These are phyloP conservation scores for Lasiodiplodia theobromae DNA, from an alignment of 2,329 filamentous ascomycete genomes.

Conservation along the genomic window DNA sequence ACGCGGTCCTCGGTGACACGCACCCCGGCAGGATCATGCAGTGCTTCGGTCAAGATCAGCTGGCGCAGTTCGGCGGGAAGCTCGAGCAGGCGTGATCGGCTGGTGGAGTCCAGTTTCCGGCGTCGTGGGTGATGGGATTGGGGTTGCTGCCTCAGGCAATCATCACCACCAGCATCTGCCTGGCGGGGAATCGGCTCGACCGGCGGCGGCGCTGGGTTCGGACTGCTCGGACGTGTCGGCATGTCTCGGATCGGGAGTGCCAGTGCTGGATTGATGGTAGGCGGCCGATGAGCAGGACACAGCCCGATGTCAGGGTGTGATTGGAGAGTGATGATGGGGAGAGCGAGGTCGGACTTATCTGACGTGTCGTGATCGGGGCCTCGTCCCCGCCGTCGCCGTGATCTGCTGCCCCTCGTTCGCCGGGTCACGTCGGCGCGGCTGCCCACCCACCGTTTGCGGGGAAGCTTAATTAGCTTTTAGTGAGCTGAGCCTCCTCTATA, in stretches of 20 bases:
- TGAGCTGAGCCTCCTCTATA: not conserved
- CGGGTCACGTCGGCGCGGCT: not conserved
- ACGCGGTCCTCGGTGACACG: not conserved
- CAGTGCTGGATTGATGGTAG: not conserved
- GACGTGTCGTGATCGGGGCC: conserved; percentile 7
- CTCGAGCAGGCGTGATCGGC: conserved; percentile 6
- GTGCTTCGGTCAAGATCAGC: not conserved
- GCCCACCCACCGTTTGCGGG: not conserved
- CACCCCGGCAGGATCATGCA: conserved; percentile 10
- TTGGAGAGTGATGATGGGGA: not conserved
- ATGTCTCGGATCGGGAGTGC: not conserved
- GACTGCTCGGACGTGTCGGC: not conserved
- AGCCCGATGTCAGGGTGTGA: conserved; percentile 8
- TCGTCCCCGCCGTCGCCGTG: not conserved
- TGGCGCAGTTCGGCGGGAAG: conserved; percentile 24
- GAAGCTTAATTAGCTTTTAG: too few species aligned
- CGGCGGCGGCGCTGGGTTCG: not conserved
- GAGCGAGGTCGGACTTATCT: conserved; percentile 12
- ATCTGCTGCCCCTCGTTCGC: not conserved
- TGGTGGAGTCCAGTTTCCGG: not conserved
- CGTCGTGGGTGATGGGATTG: not conserved
- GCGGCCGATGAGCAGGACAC: not conserved
- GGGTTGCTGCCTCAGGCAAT: not conserved
- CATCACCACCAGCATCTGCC: not conserved
- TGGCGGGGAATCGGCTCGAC: not conserved